A percentile compares a stretch with the other conserved stretches of the same genome.
phyloP scores from a whole-genome alignment of 2,329 filamentous ascomycete genomes.

The Fusarium sp. region DNA sequence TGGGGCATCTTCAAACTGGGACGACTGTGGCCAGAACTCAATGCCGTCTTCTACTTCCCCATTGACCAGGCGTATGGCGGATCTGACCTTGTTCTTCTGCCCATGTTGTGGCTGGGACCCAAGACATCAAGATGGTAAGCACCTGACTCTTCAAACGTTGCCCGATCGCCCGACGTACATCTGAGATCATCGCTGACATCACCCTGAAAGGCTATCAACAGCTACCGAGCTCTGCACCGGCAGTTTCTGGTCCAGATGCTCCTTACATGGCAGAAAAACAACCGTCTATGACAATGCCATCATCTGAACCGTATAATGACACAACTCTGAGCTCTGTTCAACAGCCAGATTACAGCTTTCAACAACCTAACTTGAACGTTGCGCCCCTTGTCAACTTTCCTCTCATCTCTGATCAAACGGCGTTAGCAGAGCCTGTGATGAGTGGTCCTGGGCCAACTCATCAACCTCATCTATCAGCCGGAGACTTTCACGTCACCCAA shows the following conservation, averaged over 20 bases:
- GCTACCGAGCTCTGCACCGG: constrained; percentile 37
- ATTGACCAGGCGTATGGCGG: constrained; percentile 42
- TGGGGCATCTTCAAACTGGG: constrained; percentile 34
- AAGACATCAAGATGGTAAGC: constrained; percentile 45
- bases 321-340: constrained; percentile 18
- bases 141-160: not conserved
- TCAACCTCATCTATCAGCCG: constrained; percentile 21
- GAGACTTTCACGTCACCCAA: constrained; percentile 33
- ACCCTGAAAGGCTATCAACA: constrained; percentile 46
- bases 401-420: constrained; percentile 28
- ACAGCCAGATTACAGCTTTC: constrained; percentile 23
- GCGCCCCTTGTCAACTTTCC: constrained; percentile 35
- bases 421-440: constrained; percentile 26
- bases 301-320: constrained; percentile 30
- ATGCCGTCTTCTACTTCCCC: constrained; percentile 38
- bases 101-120: constrained; percentile 44
- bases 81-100: constrained; percentile 43
- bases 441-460: constrained; percentile 18
- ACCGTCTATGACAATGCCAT: constrained; percentile 32
- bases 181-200: constrained; percentile 19
- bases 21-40: constrained; percentile 30
- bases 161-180: not conserved
- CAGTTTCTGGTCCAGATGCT: constrained; percentile 42
- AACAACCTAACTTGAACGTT: constrained; percentile 27
- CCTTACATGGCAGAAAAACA: constrained; percentile 46